phyloP scores from a whole-genome alignment of 495 filamentous ascomycete species.

The Letharia columbiana region DNA sequence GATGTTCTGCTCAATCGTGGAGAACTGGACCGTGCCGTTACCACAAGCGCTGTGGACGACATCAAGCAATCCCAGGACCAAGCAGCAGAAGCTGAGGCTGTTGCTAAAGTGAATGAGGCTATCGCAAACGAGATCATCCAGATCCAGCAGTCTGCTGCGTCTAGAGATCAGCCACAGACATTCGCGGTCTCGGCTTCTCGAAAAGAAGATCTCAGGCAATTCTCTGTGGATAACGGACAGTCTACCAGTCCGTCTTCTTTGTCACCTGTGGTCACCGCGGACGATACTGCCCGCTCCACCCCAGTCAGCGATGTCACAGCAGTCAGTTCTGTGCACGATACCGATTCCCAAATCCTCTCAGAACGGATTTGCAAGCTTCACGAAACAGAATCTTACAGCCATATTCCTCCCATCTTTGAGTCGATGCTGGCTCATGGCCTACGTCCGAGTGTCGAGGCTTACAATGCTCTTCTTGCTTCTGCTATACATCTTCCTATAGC shows the following conservation, averaged over 20 bases:
- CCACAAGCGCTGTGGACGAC: slow-evolving; percentile 45
- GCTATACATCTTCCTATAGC: slow-evolving; percentile 64
- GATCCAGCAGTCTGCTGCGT: slow-evolving; percentile 32
- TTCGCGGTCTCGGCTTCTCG: neutral
- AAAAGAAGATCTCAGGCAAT: neutral
- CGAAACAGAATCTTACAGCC: slow-evolving; percentile 57
- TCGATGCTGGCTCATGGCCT: slow-evolving; percentile 69
- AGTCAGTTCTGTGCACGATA: slow-evolving; percentile 35
- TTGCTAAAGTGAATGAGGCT: slow-evolving; percentile 54
- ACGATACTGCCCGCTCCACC: slow-evolving; percentile 12
- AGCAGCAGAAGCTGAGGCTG: slow-evolving; percentile 42
- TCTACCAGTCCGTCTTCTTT: neutral
- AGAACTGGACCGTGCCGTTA: slow-evolving; percentile 39
- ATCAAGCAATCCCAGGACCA: slow-evolving; percentile 51
- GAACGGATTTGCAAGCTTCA: slow-evolving; percentile 66
- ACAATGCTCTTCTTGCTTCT: slow-evolving; percentile 81
- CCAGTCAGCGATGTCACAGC: slow-evolving; percentile 19
- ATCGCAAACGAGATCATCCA: slow-evolving; percentile 52
- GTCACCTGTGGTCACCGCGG: slow-evolving; percentile 8
- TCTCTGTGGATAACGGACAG: neutral
- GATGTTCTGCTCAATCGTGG: slow-evolving; percentile 19
- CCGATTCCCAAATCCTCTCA: slow-evolving; percentile 60
- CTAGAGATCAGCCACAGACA: slow-evolving; percentile 3
- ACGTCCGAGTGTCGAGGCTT: slow-evolving; percentile 70
- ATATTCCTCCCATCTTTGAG: slow-evolving; percentile 86